Evolutionary conservation across 73 alveolate genomes (phyloP).

Genomic region (Stentor coeruleus): DNA sequence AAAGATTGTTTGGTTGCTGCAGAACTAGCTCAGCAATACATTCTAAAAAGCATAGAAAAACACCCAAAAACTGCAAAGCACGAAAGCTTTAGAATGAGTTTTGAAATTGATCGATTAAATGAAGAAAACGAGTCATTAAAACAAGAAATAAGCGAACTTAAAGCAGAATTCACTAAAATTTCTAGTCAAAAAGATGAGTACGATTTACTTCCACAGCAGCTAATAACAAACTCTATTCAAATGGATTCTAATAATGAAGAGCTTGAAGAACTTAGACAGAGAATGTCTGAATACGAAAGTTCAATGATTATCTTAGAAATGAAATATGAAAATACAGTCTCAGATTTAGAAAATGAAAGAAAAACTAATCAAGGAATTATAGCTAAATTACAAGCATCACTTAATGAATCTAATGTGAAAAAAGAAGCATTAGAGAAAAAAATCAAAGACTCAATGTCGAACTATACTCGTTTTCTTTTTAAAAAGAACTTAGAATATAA

Average conservation of each 20-base stretch:
- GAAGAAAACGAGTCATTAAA: background rate
- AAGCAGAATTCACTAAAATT: background rate
- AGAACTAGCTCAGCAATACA: background rate
- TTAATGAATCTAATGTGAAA: background rate
- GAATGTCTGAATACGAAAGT: background rate
- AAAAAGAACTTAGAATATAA: background rate
- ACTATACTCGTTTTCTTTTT: background rate
- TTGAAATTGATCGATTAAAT: background rate
- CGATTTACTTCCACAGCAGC: too few species aligned
- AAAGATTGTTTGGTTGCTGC: background rate
- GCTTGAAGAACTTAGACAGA: background rate
- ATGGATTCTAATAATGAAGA: too few species aligned
- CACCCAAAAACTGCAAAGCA: background rate
- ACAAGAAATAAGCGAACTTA: background rate
- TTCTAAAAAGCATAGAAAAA: background rate
- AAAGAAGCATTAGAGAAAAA: background rate
- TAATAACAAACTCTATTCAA: too few species aligned
- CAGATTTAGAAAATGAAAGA: background rate
- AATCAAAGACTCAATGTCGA: background rate
- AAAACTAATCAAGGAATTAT: background rate
- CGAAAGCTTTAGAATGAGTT: background rate
- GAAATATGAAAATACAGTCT: background rate
- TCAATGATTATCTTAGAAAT: background rate
- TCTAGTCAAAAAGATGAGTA: too few species aligned
- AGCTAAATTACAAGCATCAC: background rate